These are phyloP conservation scores for Hymenoscyphus infarciens DNA, from an alignment of 2,329 filamentous ascomycete genomes.

Conservation along the genomic window DNA sequence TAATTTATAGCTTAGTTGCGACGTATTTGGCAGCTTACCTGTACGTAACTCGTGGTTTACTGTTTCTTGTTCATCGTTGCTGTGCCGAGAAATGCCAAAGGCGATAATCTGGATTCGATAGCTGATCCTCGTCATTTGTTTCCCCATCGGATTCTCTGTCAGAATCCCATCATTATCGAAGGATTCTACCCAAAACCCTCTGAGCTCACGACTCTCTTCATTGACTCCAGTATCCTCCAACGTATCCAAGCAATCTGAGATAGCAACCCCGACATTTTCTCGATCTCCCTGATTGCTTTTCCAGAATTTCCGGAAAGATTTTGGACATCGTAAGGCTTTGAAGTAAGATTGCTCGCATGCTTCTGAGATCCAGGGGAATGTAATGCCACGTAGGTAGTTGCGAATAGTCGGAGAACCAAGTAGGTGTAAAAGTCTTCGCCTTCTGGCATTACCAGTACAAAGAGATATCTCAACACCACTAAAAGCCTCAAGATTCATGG, in stretches of 20 bases:
- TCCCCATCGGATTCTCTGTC: constrained; percentile 19
- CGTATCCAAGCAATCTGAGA: constrained; percentile 16
- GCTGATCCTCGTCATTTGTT: background rate
- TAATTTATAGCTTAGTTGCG: too few relatives aligned
- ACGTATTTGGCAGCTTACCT: too few relatives aligned
- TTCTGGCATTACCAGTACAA: constrained; percentile 19
- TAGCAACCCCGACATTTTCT: constrained; percentile 17
- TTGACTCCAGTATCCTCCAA: constrained; percentile 16
- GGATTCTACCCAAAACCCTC: constrained; percentile 18
- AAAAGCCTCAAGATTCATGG: constrained; percentile 18
- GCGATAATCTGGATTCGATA: too few relatives aligned
- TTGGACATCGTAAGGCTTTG: constrained; percentile 8
- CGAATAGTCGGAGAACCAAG: constrained; percentile 17
- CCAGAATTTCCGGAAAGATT: constrained; percentile 16
- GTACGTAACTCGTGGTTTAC: too few relatives aligned
- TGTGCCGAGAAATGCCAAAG: too few relatives aligned
- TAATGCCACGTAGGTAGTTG: constrained; percentile 15
- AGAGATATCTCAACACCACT: constrained; percentile 18
- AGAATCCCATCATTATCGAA: constrained; percentile 15
- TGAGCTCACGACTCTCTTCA: constrained; percentile 17
- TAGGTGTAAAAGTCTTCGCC: constrained; percentile 12
- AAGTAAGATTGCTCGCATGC: constrained; percentile 8
- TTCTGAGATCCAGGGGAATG: constrained; percentile 12
- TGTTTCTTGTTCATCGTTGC: too few relatives aligned
- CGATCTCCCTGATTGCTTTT: constrained; percentile 7